phyloP scores from a whole-genome alignment of 2,329 filamentous ascomycete genomes.

The Fusarium sp. region DNA sequence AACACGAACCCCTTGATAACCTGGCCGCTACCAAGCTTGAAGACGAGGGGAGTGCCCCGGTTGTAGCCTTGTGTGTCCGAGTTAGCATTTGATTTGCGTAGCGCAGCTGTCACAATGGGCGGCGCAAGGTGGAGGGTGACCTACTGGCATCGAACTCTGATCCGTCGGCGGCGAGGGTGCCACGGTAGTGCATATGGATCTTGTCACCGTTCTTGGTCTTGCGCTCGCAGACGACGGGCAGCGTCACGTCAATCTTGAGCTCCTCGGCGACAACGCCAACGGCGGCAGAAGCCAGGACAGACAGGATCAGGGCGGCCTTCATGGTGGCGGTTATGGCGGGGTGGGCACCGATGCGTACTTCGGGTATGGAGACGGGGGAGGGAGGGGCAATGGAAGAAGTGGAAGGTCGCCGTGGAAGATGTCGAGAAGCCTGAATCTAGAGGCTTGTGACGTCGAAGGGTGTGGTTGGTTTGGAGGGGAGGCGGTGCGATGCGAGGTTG shows the following conservation, averaged over 20 bases:
- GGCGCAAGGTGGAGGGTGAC: slow-evolving; percentile 42
- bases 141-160: slow-evolving; percentile 83
- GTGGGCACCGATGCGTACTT: slow-evolving; percentile 9
- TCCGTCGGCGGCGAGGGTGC: slow-evolving; percentile 80
- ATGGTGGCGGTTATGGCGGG: slow-evolving; percentile 53
- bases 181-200: slow-evolving; percentile 89
- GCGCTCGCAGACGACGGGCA: slow-evolving; percentile 81
- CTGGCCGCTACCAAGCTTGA: slow-evolving; percentile 81
- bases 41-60: slow-evolving; percentile 79
- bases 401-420: slow-evolving; percentile 14
- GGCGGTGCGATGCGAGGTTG: slow-evolving; percentile 33
- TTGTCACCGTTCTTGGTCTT: slow-evolving; percentile 82
- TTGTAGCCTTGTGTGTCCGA: slow-evolving; percentile 69
- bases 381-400: slow-evolving; percentile 9
- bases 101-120: slow-evolving; percentile 3
- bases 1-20: slow-evolving; percentile 85
- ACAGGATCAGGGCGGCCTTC: slow-evolving; percentile 62
- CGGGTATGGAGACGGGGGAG: not conserved
- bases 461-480: slow-evolving; percentile 33
- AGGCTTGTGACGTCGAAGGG: slow-evolving; percentile 40
- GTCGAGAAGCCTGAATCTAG: slow-evolving; percentile 29
- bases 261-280: slow-evolving; percentile 65
- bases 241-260: slow-evolving; percentile 82
- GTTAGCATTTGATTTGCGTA: slow-evolving; percentile 17
- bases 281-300: slow-evolving; percentile 64